phyloP scores from a whole-genome alignment of 2,329 filamentous ascomycete species.

The Pyrenophora tritici-repentis region DNA sequence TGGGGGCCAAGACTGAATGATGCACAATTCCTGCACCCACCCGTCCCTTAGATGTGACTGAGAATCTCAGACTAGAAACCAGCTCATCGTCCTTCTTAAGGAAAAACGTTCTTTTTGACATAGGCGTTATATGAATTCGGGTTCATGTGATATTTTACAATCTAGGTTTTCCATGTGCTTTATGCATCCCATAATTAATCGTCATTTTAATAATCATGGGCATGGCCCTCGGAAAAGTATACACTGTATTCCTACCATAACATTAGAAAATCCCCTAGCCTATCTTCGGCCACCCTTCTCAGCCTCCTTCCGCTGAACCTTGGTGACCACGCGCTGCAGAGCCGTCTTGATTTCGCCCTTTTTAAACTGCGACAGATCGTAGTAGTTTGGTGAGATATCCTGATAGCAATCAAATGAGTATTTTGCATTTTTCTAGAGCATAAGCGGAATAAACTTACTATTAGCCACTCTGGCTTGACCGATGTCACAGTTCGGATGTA shows the following conservation, averaged over 20 bases:
- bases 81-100: too few species aligned
- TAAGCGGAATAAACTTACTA: slow-evolving; percentile 62
- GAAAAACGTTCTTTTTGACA: too few species aligned
- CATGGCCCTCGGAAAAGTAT: background rate
- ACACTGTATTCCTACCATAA: background rate
- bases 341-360: slow-evolving; percentile 84
- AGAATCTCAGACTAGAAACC: too few species aligned
- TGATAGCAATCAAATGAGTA: slow-evolving; percentile 43
- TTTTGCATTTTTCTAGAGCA: background rate
- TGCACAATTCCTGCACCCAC: too few species aligned
- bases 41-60: too few species aligned
- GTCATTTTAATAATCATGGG: too few species aligned
- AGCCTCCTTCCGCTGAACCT: slow-evolving; percentile 58
- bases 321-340: slow-evolving; percentile 59
- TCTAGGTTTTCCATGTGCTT: too few species aligned
- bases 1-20: too few species aligned
- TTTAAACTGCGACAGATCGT: slow-evolving; percentile 78
- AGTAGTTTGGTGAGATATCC: slow-evolving; percentile 94
- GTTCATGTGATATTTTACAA: too few species aligned
- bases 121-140: too few species aligned
- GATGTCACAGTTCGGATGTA: slow-evolving; percentile 94
- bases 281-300: slow-evolving; percentile 25
- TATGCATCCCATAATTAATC: too few species aligned
- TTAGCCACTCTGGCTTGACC: slow-evolving; percentile 90
- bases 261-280: background rate